Evolutionary conservation across 2,329 filamentous ascomycete species (phyloP).

Genomic region (Penicillium sp.): DNA sequence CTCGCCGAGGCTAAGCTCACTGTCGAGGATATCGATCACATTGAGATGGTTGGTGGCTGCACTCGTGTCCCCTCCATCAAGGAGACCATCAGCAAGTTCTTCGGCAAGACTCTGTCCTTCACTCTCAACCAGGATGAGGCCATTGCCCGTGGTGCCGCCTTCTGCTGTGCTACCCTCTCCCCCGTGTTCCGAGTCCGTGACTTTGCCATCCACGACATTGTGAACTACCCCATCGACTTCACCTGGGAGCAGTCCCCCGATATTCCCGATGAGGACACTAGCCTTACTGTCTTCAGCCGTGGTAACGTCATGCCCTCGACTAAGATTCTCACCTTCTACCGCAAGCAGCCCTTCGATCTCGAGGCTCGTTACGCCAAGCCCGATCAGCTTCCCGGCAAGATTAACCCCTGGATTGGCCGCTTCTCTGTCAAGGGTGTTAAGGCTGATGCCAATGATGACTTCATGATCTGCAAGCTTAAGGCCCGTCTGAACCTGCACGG

Average conservation of each 20-base stretch:
- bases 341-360: conserved; percentile 94
- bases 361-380: conserved; percentile 93
- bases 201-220: conserved; percentile 95
- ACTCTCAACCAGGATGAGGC: conserved; percentile 99
- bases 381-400: conserved; percentile 82
- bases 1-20: conserved; percentile 91
- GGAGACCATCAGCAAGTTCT: conserved; percentile 85
- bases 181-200: conserved; percentile 98
- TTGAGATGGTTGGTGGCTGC: conserved; percentile 93
- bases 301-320: conserved; percentile 97
- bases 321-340: conserved; percentile 99
- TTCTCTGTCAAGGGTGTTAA: conserved; percentile 99
- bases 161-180: conserved; percentile 95
- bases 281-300: conserved; percentile 94
- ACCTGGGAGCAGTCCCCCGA: conserved; percentile 98
- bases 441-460: conserved; percentile 89
- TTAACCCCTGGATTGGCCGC: conserved; percentile 91
- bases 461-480: conserved; percentile 99
- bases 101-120: conserved; percentile 89
- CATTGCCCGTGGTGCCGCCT: conserved; percentile 91
- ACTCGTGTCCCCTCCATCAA: conserved; percentile 94
- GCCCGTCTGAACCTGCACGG: conserved; percentile 95
- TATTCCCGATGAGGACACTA: conserved; percentile 97
- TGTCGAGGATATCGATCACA: conserved; percentile 85
- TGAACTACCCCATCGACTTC: conserved; percentile 98